These are phyloP conservation scores for Hysterium pulicare DNA, from an alignment of 2,329 filamentous ascomycete species.

Conservation along the genomic window DNA sequence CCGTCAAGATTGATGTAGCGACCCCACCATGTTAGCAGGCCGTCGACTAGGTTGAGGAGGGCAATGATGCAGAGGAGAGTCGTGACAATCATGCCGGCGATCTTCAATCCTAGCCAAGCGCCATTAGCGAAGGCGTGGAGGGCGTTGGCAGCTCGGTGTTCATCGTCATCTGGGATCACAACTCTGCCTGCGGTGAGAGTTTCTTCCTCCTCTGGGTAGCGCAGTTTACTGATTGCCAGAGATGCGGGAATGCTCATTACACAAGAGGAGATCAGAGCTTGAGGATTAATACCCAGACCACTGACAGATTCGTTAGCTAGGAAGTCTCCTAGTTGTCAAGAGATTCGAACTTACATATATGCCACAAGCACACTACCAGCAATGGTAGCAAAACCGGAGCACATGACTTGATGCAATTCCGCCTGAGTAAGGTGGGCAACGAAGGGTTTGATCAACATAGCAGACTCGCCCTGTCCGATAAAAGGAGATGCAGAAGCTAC, in stretches of 20 bases:
- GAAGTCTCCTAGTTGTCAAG: not conserved
- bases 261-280: conserved; percentile 84
- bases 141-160: conserved; percentile 72
- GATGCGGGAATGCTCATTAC: conserved; percentile 96
- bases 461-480: conserved; percentile 90
- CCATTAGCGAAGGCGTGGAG: conserved; percentile 84
- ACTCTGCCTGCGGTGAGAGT: conserved; percentile 78
- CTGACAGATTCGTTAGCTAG: conserved; percentile 6
- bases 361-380: conserved; percentile 82
- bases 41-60: conserved; percentile 70
- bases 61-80: conserved; percentile 83
- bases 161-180: conserved; percentile 74
- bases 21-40: conserved; percentile 80
- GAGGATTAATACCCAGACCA: conserved; percentile 73
- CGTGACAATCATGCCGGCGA: conserved; percentile 76
- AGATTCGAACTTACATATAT: conserved; percentile 61
- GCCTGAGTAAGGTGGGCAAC: conserved; percentile 80
- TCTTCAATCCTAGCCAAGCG: conserved; percentile 81
- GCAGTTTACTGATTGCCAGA: conserved; percentile 82
- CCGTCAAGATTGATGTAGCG: conserved; percentile 69
- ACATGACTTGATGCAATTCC: conserved; percentile 91
- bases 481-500: conserved; percentile 91
- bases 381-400: conserved; percentile 88
- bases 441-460: conserved; percentile 87
- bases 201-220: conserved; percentile 84